Evolutionary conservation across 768 basidiomycete genomes (phyloP), one percentile per base, ranked within the genome.

Genomic region (Mycena kentingensis): DNA sequence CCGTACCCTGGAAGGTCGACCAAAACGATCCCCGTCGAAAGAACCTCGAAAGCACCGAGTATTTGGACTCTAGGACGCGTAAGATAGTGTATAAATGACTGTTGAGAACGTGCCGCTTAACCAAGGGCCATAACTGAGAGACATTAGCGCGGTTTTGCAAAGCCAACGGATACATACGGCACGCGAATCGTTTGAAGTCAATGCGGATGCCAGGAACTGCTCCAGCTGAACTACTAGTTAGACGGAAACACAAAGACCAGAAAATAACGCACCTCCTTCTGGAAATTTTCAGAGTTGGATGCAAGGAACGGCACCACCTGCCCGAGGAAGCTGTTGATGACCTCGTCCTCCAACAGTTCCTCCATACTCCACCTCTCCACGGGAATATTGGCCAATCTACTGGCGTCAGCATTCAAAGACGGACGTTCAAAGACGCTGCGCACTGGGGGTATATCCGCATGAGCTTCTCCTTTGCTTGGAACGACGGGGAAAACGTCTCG

Each of bases 1-100:
- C 60, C 60, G 22, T 57, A 32, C 3, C 60, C 56, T 0, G 60
- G 56, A 15, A 61, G 32, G 21, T 61, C 60, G 36, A 61, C 56
- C 2, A 61, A 36, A 1, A 50, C 55, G 34, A 54, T 41, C 8
- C 56, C 56, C 7, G 60, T 61, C 15, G 60, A 54, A 13, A 61
- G 24, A 8, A 58, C 60, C 8, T 57, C 55, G 26, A 60, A 60
- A 3, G 21, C 46, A 2, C 59, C 59, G 35, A 43, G 38, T 2
- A 60, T 51, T 24, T 37, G 38, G 18, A 60, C 55, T 0, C 59
- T 60, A 37, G 12, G 6, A 32, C 11, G 1, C 36, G 5, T 56
- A 18, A 50, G 38, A 27, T 1, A 2, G 4, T 4, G 18, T 24
- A 24, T 11, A n/a, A n/a, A n/a, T n/a, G n/a, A 29, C 15, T 11